phyloP scores from a whole-genome alignment of 139 green algal genomes.

The Pleodorina starrii region DNA sequence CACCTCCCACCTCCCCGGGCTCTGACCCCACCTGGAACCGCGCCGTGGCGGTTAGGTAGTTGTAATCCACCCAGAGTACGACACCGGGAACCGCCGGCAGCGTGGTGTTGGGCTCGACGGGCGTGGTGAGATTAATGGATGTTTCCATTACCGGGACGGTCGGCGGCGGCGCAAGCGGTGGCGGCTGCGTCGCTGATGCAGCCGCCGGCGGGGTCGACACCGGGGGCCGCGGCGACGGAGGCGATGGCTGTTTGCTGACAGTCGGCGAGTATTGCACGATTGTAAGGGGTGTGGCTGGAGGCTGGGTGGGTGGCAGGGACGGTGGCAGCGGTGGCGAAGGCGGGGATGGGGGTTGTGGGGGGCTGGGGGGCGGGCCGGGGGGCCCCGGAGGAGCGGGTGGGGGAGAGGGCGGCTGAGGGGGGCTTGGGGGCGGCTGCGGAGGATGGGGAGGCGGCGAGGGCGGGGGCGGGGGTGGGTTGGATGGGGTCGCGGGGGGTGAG shows the following conservation, averaged over 20 bases:
- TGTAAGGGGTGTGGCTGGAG: background rate
- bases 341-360: background rate
- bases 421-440: background rate
- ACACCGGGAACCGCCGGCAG: background rate
- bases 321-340: background rate
- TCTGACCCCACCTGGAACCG: slow-evolving; percentile 22
- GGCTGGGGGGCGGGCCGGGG: background rate
- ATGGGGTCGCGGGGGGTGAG: background rate
- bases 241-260: background rate
- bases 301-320: background rate
- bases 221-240: background rate
- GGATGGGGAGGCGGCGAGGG: background rate
- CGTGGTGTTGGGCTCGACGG: background rate
- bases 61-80: slow-evolving; percentile 1
- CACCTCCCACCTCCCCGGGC: background rate
- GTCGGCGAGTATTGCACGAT: background rate
- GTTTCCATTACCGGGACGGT: background rate
- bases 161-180: background rate
- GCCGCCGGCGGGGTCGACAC: too few relatives aligned
- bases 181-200: background rate
- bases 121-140: background rate
- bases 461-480: background rate
- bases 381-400: background rate
- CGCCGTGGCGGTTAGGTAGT: slow-evolving; percentile 12
- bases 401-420: background rate